Evolutionary conservation across 116 monocot genomes (phyloP).

Genomic region (Phalaenopsis hybrid): DNA sequence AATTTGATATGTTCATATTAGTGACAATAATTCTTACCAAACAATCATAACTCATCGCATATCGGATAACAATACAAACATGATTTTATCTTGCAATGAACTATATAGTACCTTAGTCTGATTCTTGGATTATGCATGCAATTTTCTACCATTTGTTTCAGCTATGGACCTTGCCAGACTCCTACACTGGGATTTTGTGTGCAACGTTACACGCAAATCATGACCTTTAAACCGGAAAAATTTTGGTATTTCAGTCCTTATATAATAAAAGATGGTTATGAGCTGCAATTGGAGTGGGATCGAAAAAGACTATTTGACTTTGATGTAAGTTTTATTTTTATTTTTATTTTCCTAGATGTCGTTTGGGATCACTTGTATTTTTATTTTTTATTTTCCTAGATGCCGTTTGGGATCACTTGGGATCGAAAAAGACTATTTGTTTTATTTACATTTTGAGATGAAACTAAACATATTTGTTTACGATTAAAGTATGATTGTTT

Average conservation of each 20-base stretch:
- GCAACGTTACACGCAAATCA: constrained; percentile 83
- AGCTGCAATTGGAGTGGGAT: constrained; percentile 83
- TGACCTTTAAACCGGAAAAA: constrained; percentile 92
- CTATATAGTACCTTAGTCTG: neutral
- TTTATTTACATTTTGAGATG: too few species aligned
- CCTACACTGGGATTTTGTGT: constrained; percentile 98
- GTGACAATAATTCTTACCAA: neutral
- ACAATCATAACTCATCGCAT: neutral
- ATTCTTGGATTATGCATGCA: neutral
- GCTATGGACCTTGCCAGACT: constrained; percentile 98
- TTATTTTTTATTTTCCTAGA: too few species aligned
- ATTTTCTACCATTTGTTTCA: constrained; percentile 34
- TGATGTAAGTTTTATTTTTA: constrained; percentile 40
- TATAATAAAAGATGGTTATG: constrained; percentile 77
- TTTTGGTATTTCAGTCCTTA: constrained; percentile 73
- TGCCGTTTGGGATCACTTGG: too few species aligned
- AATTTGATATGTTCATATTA: neutral
- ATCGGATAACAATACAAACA: neutral
- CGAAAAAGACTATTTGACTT: constrained; percentile 76
- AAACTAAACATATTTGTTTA: too few species aligned
- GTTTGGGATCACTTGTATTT: too few species aligned
- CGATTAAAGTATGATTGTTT: too few species aligned
- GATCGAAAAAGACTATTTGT: too few species aligned
- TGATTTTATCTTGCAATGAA: neutral
- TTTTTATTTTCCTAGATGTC: too few species aligned